Evolutionary conservation across 805 yeast species (phyloP), one percentile per base, ranked within the genome.

Genomic region (Candida glaebosa): DNA sequence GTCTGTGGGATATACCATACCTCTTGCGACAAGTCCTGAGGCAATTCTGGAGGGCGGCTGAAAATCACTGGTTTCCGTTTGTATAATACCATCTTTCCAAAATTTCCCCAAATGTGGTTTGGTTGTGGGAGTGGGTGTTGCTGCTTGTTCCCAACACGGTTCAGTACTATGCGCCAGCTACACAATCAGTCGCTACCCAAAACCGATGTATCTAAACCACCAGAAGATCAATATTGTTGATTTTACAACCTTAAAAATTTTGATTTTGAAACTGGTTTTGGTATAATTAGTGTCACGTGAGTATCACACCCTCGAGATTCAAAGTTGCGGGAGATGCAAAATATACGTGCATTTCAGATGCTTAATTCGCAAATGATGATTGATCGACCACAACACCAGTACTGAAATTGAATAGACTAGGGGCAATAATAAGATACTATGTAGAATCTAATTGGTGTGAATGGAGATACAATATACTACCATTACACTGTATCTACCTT

Each of bases 1-100:
- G 98, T 93, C 50, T 82, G 82, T 8, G 84, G 80, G 38, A 91
- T 89, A 51, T 69, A 71, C 87, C 89, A 93, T 2, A 89, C 95
- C 39, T 80, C 79, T 4, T 81, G 69, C 35, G 72, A 67, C 32
- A 75, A 55, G 52, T 82, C 79, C 2, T 50, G 53, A 0, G 90
- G 89, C 2, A 82, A 53, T 8, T 71, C 65, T 1, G 78, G 79
- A 1, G 87, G 82, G 12, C 72, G 73, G 10, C 76, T 74, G 45
- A 77, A 75, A 2, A 70, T 67, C 32, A 85, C 87, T 26, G 82
- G 82, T 57, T 85, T 84, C 45, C 91, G 69, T 56, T 84, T 85
- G 65, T 81, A 85, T 25, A 83, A 66, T 34, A 86, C 95, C 95
- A 84, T 69, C n/a, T n/a, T 35, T 38, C n/a, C n/a, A n/a, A n/a